Percentiles rank a stretch among this genome's conserved stretches.
Conservation (phyloP, 2,329 filamentous ascomycete genomes). For the Phialocephala sp. region DNA sequence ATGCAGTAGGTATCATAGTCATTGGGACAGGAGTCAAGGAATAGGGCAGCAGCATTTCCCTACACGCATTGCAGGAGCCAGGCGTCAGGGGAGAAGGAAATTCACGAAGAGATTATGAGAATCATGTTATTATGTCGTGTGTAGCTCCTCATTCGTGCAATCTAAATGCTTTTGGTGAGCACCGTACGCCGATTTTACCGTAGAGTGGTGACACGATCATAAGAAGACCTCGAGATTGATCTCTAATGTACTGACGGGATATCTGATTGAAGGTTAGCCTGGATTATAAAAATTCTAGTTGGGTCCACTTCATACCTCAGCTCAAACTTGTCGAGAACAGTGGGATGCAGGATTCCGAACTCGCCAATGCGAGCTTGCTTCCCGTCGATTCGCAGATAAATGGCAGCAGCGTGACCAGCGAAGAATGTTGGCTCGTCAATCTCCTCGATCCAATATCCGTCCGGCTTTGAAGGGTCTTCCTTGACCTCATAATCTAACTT, state of each 20-base stretch:
- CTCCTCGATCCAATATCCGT: conserved; percentile 94
- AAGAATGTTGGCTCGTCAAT: conserved; percentile 92
- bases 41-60: conserved; percentile 3
- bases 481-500: conserved; percentile 58
- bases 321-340: conserved; percentile 91
- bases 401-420: conserved; percentile 83
- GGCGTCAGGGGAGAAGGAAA: conserved; percentile 28
- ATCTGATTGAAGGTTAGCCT: conserved; percentile 54
- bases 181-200: background rate
- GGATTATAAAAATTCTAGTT: background rate
- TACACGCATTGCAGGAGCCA: conserved; percentile 32
- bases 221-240: conserved; percentile 61
- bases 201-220: background rate
- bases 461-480: conserved; percentile 60
- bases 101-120: conserved; percentile 5
- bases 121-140: conserved; percentile 15
- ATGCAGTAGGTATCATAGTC: conserved; percentile 48
- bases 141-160: conserved; percentile 31
- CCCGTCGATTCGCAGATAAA: conserved; percentile 76
- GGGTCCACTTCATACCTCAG: conserved; percentile 63
- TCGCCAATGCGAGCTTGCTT: conserved; percentile 81
- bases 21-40: conserved; percentile 6
- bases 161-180: conserved; percentile 31
- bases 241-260: conserved; percentile 92
- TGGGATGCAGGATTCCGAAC: conserved; percentile 93